Evolutionary conservation across 2,329 filamentous ascomycete genomes (phyloP).

Genomic region (Aspergillus cejpii): DNA sequence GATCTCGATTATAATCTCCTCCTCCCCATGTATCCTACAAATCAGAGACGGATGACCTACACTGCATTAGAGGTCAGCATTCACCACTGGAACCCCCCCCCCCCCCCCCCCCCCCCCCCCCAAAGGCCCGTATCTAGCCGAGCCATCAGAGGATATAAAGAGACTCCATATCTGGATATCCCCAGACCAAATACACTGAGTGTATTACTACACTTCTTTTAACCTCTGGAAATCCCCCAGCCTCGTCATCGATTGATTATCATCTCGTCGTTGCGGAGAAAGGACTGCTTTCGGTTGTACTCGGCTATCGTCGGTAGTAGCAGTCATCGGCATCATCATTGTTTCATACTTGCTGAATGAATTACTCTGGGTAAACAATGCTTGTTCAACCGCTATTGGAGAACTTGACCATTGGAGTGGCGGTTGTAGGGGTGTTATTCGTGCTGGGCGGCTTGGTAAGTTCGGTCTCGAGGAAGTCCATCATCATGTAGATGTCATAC

Average conservation of each 20-base stretch:
- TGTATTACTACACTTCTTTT: background rate
- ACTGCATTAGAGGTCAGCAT: background rate
- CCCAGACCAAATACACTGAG: background rate
- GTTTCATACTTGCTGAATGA: background rate
- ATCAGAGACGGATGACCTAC: background rate
- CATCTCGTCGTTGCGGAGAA: background rate
- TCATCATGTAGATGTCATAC: background rate
- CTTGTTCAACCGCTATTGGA: conserved; percentile 19
- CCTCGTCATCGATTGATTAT: background rate
- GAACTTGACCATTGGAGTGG: conserved; percentile 14
- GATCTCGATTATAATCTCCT: background rate
- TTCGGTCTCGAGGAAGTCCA: background rate
- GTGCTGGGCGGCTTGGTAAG: conserved; percentile 19
- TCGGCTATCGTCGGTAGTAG: conserved; percentile 19
- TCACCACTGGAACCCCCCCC: no score
- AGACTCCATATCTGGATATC: background rate
- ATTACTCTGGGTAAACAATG: conserved; percentile 20
- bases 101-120: no score
- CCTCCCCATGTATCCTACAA: background rate
- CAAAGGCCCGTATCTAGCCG: background rate
- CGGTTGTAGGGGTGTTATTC: conserved; percentile 12
- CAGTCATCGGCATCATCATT: background rate
- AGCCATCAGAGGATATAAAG: background rate
- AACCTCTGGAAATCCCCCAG: background rate
- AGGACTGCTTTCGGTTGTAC: conserved; percentile 21